Evolutionary conservation across 2,329 filamentous ascomycete species (phyloP), one percentile per base, ranked within the genome.

Genomic region (Ophiostoma quercus): DNA sequence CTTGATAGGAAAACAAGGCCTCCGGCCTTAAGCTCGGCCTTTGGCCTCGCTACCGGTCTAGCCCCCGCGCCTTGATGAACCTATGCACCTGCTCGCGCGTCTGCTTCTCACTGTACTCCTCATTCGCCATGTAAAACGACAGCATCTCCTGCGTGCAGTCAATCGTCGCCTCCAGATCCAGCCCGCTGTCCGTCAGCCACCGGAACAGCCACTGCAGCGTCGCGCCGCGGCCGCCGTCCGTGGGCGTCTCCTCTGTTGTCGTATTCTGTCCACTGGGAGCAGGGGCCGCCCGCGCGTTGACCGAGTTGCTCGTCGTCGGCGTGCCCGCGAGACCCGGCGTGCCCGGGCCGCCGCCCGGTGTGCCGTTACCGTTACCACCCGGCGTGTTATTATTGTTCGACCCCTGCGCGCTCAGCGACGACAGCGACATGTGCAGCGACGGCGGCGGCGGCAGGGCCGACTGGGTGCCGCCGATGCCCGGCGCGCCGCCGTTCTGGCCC

Each of bases 71-170:
- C 76, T 87, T 88, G 75, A 88, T 81, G 72, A 87, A 87, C 12
- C 85, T 80, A 70, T 84, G 85, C 69, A 88, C 83, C 74, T 87
- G 84, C 75, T 88, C 86, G 67, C 83, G 78, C 1, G 84, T 85
- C 54, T 83, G 79, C 75, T 87, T 87, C 69, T 88, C 86, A 72
- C 87, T 86, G 74, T 87, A 87, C 74, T 85, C 82, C 75, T 88
- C 86, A 67, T 86, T 82, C 71, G 82, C 86, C 76, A 96, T 92
- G 77, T 97, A 97, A 73, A 97, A 86, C 3, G 92, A 94, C 68
- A 97, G 92, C 72, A 97, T 85, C 80, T 97, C 94, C 79, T 97
- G 94, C 0, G 92, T 94, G 76, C 91, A 92, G 79, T 97, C 92
- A 67, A 96, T 90, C 78, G 96, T 89, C 41, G 88, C 90, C 73